These are phyloP conservation scores for Leccinum solheimii DNA, from an alignment of 1,284 basidiomycete genomes.

Conservation along the genomic window DNA sequence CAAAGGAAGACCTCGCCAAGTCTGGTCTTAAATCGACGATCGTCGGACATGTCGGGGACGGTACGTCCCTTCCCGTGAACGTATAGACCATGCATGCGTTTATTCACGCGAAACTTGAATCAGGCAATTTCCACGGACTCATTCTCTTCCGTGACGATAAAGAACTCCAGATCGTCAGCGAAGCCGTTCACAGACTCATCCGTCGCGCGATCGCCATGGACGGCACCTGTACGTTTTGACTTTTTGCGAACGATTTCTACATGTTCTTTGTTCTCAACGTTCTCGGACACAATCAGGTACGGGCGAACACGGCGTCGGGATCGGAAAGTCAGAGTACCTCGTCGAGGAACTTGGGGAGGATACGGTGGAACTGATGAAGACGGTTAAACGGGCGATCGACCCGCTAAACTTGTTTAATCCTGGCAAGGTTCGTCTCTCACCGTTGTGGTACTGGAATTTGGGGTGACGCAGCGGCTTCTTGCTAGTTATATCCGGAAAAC, in stretches of 20 bases:
- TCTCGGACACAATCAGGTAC: constrained; percentile 41
- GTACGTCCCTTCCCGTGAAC: constrained; percentile 42
- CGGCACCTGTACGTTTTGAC: constrained; percentile 60
- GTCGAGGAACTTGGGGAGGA: constrained; percentile 72
- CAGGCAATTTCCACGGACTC: constrained; percentile 53
- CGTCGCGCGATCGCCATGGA: constrained; percentile 67
- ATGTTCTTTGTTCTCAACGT: constrained; percentile 2
- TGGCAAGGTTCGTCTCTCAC: constrained; percentile 54
- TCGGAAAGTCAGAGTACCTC: constrained; percentile 78
- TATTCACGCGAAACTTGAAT: constrained; percentile 6
- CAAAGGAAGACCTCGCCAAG: constrained; percentile 71
- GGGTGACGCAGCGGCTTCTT: constrained; percentile 3
- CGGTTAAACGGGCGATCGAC: constrained; percentile 74
- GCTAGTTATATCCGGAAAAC: constrained; percentile 25
- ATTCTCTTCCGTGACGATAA: constrained; percentile 64
- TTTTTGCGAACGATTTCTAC: not conserved
- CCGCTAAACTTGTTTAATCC: constrained; percentile 81
- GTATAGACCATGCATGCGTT: constrained; percentile 7
- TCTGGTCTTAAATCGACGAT: constrained; percentile 69
- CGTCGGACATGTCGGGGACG: constrained; percentile 87
- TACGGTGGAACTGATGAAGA: constrained; percentile 80
- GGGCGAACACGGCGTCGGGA: constrained; percentile 72
- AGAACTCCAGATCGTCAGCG: constrained; percentile 55
- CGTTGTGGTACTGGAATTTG: not conserved
- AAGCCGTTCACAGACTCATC: constrained; percentile 68